Evolutionary conservation across 192 early-diverging fungal genomes (phyloP), one percentile per base, ranked within the genome.

Genomic region (Coemansia sp.): DNA sequence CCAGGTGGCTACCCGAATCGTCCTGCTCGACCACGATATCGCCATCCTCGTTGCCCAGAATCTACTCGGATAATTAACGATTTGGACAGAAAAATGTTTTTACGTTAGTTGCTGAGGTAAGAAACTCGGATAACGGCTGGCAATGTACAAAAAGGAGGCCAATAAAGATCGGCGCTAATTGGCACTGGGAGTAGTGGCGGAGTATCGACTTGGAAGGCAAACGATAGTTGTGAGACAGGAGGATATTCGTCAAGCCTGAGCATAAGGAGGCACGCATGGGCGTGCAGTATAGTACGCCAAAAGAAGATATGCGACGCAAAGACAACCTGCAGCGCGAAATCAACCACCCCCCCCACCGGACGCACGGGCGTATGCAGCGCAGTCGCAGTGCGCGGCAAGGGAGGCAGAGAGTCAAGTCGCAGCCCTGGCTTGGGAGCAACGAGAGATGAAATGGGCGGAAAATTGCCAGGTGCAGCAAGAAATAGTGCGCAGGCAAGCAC

Each of bases 41-140:
- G 31, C 79, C 79, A 31, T 82, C 79, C 63, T 82, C 79, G 60
- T 82, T 82, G 37, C 79, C 79, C 48, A 75, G 70, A 61, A 82
- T 82, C 79, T 82, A 82, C 63, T 34, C 32, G 58, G 61, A 39
- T 11, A 23, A 55, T 8, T 38, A 39, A 4, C 17, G 9, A 53
- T 48, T 53, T 19, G n/a, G 17, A 36, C 32, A 61, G 29, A 29
- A 34, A 61, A 37, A 48, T 55, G 48, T 36, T 59, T 31, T 34
- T 36, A 14, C 9, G 57, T 34, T 36, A 36, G 14, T 59, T 34
- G 57, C 27, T 59, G 34, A 59, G 31, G 57, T 34, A 19, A 23
- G 53, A 11, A 31, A 15, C 57, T 59, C 57, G 57, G 57, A 59
- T 17, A 59, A 21, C 34, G 57, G 32, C 31, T 10, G 29, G 27